These are phyloP conservation scores for Euryodendron excelsum DNA, from an alignment of 148 eudicot genomes.

Conservation along the genomic window DNA sequence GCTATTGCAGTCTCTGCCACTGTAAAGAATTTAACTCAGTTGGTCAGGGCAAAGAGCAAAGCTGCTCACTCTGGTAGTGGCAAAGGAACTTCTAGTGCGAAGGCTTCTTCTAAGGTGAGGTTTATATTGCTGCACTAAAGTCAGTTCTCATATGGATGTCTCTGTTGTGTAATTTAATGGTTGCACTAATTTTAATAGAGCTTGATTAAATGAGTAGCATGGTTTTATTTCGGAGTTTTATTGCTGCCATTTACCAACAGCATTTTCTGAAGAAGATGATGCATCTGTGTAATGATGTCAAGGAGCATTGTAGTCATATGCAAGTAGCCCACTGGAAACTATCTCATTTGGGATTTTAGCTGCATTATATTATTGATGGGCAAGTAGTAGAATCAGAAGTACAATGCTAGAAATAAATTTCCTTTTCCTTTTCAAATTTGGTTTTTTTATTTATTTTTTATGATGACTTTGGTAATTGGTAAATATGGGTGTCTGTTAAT, in stretches of 20 bases:
- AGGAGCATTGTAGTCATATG: not conserved
- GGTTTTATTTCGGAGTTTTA: not conserved
- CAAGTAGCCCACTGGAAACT: not conserved
- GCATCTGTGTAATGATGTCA: not conserved
- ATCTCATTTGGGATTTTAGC: not conserved
- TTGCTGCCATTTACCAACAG: not conserved
- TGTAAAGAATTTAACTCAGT: slow-evolving; percentile 73
- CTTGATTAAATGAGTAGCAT: not conserved
- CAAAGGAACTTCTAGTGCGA: slow-evolving; percentile 64
- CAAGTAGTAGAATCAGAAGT: not conserved
- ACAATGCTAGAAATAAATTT: not conserved
- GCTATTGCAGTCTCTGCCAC: slow-evolving; percentile 98
- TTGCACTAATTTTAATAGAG: not conserved
- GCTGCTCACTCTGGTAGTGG: slow-evolving; percentile 42
- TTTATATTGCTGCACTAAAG: not conserved
- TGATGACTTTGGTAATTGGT: not conserved
- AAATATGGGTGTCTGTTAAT: no score
- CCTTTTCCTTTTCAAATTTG: not conserved
- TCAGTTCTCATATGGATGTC: not conserved
- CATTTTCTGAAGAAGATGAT: not conserved
- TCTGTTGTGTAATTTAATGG: not conserved
- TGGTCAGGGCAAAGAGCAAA: slow-evolving; percentile 67
- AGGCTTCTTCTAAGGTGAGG: slow-evolving; percentile 85
- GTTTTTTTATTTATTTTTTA: not conserved
- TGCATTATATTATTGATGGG: not conserved